Evolutionary conservation across 257 asterid genomes (phyloP).

Genomic region (Capsicum chinense): DNA sequence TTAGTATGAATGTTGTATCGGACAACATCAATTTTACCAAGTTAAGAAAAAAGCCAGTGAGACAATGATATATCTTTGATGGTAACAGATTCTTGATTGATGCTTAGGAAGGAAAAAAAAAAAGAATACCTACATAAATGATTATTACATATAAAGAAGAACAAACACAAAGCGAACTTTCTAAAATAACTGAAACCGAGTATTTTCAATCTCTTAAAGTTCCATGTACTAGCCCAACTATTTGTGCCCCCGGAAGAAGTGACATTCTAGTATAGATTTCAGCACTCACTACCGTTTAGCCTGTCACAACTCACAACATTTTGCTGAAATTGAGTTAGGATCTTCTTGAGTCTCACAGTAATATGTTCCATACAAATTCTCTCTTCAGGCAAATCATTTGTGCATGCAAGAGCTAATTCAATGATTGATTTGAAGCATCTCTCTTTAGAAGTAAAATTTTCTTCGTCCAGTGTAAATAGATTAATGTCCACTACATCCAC

Average conservation of each 20-base stretch:
- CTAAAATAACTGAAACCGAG: neutral
- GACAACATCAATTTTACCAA: neutral
- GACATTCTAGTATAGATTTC: neutral
- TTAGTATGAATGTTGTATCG: neutral
- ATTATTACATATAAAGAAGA: neutral
- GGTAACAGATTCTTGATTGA: neutral
- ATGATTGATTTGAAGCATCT: slow-evolving; percentile 16
- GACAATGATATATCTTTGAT: neutral
- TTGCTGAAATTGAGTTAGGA: neutral
- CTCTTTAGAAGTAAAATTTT: neutral
- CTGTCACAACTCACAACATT: neutral
- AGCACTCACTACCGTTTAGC: neutral
- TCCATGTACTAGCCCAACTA: neutral
- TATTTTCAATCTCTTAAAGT: neutral
- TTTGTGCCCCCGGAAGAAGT: neutral
- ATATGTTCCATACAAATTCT: slow-evolving; percentile 22
- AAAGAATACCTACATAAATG: neutral
- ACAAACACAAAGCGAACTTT: neutral
- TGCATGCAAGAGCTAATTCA: slow-evolving; percentile 33
- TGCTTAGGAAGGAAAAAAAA: neutral
- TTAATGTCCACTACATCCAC: slow-evolving; percentile 26
- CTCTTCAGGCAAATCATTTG: slow-evolving; percentile 6
- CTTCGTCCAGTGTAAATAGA: neutral
- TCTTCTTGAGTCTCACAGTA: slow-evolving; percentile 25
- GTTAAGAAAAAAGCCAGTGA: neutral